phyloP scores from a whole-genome alignment of 352 stramenopile species.

The Halophytophthora batemanensis region DNA sequence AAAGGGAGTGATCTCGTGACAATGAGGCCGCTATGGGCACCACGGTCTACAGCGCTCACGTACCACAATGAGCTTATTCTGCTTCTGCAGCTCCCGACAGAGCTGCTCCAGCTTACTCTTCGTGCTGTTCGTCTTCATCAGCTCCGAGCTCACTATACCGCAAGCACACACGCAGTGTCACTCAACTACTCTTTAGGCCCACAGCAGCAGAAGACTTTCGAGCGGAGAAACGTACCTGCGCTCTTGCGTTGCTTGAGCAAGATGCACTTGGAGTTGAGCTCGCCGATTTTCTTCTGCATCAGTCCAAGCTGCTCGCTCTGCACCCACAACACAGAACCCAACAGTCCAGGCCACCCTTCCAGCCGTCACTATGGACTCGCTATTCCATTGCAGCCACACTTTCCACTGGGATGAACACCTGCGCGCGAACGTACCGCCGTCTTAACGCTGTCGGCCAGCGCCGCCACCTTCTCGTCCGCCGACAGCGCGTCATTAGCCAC shows the following conservation, averaged over 20 bases:
- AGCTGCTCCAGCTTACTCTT: conserved; percentile 83
- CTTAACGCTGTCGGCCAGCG: conserved; percentile 35
- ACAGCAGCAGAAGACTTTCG: background rate
- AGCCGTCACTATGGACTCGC: background rate
- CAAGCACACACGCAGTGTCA: background rate
- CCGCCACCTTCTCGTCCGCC: conserved; percentile 42
- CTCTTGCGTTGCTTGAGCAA: conserved; percentile 77
- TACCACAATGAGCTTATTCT: conserved; percentile 86
- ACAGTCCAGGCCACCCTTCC: background rate
- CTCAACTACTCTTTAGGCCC: background rate
- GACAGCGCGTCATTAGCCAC: conserved; percentile 32
- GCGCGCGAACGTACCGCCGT: conserved; percentile 42
- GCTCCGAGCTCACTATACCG: conserved; percentile 49
- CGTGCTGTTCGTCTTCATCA: conserved; percentile 57
- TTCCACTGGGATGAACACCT: too few relatives aligned
- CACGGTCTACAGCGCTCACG: background rate
- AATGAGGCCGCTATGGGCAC: too few relatives aligned
- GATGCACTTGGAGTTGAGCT: conserved; percentile 80
- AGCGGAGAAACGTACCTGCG: conserved; percentile 24
- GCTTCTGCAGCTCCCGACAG: conserved; percentile 82
- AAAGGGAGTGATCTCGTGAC: background rate
- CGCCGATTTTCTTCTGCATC: conserved; percentile 79
- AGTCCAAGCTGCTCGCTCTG: conserved; percentile 56
- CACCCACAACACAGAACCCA: background rate
- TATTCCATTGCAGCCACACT: background rate